These are phyloP conservation scores for Hemileccinum impolitum DNA, from an alignment of 768 basidiomycete genomes.

Conservation along the genomic window DNA sequence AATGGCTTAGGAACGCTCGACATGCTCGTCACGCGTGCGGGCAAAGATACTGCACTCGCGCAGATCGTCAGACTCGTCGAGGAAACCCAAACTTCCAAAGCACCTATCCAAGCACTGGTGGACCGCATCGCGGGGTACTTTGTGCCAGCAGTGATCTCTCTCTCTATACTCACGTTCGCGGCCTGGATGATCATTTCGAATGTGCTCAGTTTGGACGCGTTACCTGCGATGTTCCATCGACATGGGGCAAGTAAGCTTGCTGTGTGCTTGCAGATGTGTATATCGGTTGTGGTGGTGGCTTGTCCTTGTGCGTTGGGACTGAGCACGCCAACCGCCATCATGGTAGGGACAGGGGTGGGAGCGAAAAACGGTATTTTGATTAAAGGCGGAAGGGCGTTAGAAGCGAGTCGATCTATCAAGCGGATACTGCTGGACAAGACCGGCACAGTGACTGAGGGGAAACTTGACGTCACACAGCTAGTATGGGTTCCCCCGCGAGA, in stretches of 20 bases:
- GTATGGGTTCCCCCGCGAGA: constrained; percentile 61
- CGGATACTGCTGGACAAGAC: constrained; percentile 94
- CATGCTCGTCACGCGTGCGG: constrained; percentile 92
- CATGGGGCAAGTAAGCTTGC: constrained; percentile 84
- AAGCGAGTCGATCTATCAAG: constrained; percentile 81
- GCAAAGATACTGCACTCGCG: constrained; percentile 91
- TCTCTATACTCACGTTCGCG: constrained; percentile 78
- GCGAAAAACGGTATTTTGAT: constrained; percentile 97
- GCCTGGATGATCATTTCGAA: constrained; percentile 77
- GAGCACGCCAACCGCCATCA: constrained; percentile 96
- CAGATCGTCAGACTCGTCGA: constrained; percentile 98
- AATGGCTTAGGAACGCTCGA: constrained; percentile 98
- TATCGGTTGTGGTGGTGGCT: constrained; percentile 96
- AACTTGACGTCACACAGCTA: constrained; percentile 73
- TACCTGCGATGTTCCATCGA: constrained; percentile 83
- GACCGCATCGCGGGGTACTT: constrained; percentile 94
- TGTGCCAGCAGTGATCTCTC: constrained; percentile 85
- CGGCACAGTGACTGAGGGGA: constrained; percentile 95
- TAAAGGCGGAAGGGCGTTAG: constrained; percentile 93
- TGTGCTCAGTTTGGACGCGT: constrained; percentile 47
- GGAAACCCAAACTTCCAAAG: constrained; percentile 96
- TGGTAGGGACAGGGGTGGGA: constrained; percentile 98
- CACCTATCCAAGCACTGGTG: constrained; percentile 96
- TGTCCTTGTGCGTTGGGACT: constrained; percentile 97
- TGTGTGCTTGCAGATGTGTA: constrained; percentile 94